Evolutionary conservation across 257 asterid genomes (phyloP).

Genomic region (Ilex asprella): DNA sequence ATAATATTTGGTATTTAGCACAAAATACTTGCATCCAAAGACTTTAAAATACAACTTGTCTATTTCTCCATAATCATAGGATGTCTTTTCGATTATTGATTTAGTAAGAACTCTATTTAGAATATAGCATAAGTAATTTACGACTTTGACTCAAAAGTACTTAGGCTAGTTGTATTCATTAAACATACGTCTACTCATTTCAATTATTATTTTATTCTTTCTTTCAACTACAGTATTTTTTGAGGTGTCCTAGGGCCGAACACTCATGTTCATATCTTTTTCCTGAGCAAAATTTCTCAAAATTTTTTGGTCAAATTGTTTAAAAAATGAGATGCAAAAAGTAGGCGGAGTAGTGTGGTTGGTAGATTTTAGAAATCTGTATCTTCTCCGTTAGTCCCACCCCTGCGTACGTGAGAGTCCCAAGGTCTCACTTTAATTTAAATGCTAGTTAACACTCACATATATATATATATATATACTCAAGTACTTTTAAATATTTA

Average conservation of each 20-base stretch:
- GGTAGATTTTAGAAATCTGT: too few species aligned
- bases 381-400: too few species aligned
- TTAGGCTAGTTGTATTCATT: neutral
- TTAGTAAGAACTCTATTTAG: neutral
- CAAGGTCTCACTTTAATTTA: too few species aligned
- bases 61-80: neutral
- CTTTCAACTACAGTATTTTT: neutral
- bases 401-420: too few species aligned
- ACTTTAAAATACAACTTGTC: too few species aligned
- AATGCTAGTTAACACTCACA: too few species aligned
- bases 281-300: neutral
- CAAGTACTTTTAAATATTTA: too few species aligned
- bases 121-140: neutral
- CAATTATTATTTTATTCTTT: neutral
- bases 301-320: too few species aligned
- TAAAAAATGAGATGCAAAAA: too few species aligned
- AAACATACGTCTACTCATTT: neutral
- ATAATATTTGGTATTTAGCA: too few species aligned
- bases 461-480: too few species aligned
- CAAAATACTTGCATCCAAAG: neutral
- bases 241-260: neutral
- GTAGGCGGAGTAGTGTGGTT: too few species aligned
- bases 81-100: neutral
- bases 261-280: neutral
- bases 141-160: neutral